A percentile compares a stretch with the other conserved stretches of the same genome.
These are phyloP conservation scores for Cucurbita pepo DNA, from an alignment of 306 rosid genomes.

Conservation along the genomic window DNA sequence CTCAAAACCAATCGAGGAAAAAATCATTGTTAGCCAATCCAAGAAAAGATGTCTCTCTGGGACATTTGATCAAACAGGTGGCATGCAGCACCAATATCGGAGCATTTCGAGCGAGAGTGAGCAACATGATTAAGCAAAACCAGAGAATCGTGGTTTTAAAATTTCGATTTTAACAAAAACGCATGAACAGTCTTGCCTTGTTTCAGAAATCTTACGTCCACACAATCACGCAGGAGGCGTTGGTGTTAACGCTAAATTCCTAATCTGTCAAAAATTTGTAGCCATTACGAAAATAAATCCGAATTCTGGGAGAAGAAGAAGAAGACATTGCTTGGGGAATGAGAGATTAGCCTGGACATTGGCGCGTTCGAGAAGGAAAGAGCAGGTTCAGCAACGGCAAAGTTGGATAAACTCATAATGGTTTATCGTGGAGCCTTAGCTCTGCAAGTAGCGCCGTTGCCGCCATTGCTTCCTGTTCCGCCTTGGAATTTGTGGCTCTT, in stretches of 20 bases:
- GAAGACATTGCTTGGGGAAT: not conserved
- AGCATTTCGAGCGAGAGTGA: slow-evolving; percentile 43
- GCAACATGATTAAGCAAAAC: slow-evolving; percentile 41
- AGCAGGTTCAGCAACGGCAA: slow-evolving; percentile 12
- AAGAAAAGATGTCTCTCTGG: slow-evolving; percentile 41
- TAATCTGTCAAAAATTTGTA: slow-evolving; percentile 5
- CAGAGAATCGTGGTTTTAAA: slow-evolving; percentile 21
- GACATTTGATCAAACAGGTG: slow-evolving; percentile 53
- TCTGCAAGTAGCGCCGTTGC: not conserved
- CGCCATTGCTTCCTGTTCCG: not conserved
- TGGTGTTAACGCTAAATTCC: slow-evolving; percentile 9
- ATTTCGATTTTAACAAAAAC: slow-evolving; percentile 30
- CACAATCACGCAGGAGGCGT: slow-evolving; percentile 24
- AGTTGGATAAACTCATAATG: slow-evolving; percentile 18
- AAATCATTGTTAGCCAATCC: slow-evolving; percentile 34
- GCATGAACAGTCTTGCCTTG: slow-evolving; percentile 39
- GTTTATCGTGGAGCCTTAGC: not conserved
- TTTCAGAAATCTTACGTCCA: slow-evolving; percentile 14
- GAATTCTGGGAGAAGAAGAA: not conserved
- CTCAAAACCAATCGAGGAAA: slow-evolving; percentile 26
- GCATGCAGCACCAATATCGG: slow-evolving; percentile 21
- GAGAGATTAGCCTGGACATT: slow-evolving; percentile 11
- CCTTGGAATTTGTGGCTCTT: not conserved
- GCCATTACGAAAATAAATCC: not conserved
- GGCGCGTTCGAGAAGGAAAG: slow-evolving; percentile 8